Percentiles rank a stretch among this genome's conserved stretches.
Conservation (phyloP, 2,329 filamentous ascomycete species). For the Cordyceps cicadae region DNA sequence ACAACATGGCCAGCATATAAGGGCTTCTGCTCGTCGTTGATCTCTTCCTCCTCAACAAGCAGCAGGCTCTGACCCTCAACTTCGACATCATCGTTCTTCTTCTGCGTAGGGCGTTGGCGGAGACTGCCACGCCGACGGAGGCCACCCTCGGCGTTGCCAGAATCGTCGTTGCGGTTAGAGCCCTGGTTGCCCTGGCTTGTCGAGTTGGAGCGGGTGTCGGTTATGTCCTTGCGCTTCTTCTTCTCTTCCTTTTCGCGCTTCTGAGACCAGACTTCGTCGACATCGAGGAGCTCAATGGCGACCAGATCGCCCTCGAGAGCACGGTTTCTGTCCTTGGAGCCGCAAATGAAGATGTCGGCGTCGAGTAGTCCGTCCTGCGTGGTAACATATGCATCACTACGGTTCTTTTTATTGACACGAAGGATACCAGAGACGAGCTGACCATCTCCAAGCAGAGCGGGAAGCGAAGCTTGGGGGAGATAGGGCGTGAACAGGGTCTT, state of each 20-base stretch:
- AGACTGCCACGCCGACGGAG: conserved; percentile 90
- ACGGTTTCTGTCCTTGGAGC: conserved; percentile 96
- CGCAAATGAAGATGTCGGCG: conserved; percentile 98
- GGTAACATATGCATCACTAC: conserved; percentile 95
- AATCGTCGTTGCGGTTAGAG: conserved; percentile 52
- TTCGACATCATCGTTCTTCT: conserved; percentile 99
- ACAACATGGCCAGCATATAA: conserved; percentile 96
- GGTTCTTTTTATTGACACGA: conserved; percentile 99
- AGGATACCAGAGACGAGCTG: conserved; percentile 94
- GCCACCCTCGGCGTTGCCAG: conserved; percentile 64
- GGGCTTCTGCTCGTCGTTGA: conserved; percentile 96
- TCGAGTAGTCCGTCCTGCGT: conserved; percentile 81
- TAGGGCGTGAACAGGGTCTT: conserved; percentile 99
- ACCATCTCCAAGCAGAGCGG: conserved; percentile 81
- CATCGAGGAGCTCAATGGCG: conserved; percentile 89
- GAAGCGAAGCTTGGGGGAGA: conserved; percentile 85
- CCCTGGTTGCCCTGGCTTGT: conserved; percentile 64
- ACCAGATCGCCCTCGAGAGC: conserved; percentile 94
- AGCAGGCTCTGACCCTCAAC: conserved; percentile 96
- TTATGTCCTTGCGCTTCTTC: conserved; percentile 99
- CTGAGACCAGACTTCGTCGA: conserved; percentile 97
- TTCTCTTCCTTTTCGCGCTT: conserved; percentile 99
- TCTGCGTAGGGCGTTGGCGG: conserved; percentile 92
- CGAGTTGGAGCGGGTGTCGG: conserved; percentile 74
- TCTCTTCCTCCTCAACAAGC: conserved; percentile 95